phyloP scores from a whole-genome alignment of 495 filamentous ascomycete genomes.

The Hypoxylon lienhwacheense region DNA sequence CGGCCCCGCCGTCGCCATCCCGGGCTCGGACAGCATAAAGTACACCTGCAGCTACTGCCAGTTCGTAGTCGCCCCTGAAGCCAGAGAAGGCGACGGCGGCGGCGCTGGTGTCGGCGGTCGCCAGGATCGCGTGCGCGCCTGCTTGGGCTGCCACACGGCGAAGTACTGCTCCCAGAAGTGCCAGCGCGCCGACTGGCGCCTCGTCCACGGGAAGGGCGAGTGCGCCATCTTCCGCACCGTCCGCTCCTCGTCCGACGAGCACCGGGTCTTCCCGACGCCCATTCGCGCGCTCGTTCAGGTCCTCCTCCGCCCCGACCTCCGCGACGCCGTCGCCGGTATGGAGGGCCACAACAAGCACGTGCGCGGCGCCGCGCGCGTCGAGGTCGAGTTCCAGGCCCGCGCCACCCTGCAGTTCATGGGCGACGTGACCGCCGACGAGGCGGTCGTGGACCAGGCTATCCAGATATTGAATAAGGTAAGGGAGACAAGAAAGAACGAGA shows the following conservation, averaged over 20 bases:
- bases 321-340: slow-evolving; percentile 32
- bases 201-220: slow-evolving; percentile 51
- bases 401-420: slow-evolving; percentile 47
- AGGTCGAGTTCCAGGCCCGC: slow-evolving; percentile 46
- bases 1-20: slow-evolving; percentile 47
- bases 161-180: slow-evolving; percentile 58
- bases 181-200: slow-evolving; percentile 60
- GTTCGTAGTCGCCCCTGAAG: too few relatives aligned
- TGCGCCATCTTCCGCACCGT: slow-evolving; percentile 46
- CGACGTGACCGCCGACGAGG: slow-evolving; percentile 30
- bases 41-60: slow-evolving; percentile 51
- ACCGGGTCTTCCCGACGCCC: slow-evolving; percentile 45
- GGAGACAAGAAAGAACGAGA: not conserved
- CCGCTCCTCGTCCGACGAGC: not conserved
- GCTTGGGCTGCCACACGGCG: slow-evolving; percentile 52
- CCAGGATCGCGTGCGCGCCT: slow-evolving; percentile 43
- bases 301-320: slow-evolving; percentile 41
- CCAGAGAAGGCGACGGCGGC: slow-evolving; percentile 1
- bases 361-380: not conserved
- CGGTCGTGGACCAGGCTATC: slow-evolving; percentile 38
- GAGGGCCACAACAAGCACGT: slow-evolving; percentile 45
- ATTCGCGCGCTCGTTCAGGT: slow-evolving; percentile 51
- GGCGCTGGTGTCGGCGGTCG: not conserved
- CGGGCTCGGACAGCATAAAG: slow-evolving; percentile 41
- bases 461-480: slow-evolving; percentile 49